Base-by-base conservation (phyloP, 345 rosid species). In the Anastatica hierochuntica region DNA sequence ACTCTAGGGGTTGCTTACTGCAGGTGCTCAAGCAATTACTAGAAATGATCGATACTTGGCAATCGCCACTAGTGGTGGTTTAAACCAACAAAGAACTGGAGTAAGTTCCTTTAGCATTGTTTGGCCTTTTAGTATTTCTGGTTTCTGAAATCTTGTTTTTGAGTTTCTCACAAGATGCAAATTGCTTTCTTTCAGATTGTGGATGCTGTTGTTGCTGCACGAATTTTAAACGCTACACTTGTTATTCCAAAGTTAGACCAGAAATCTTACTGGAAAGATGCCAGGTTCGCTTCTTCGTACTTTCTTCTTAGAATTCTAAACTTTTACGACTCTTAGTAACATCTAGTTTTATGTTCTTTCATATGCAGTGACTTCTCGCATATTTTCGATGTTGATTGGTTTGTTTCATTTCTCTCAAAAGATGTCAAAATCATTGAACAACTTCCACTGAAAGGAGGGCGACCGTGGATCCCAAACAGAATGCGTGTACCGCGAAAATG, bases 401-500 rank as follows among this genome's bases (percentile, higher is more conserved):
- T 85, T 62, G 77, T 88, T 54, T 76, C 85, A 60, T 76, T 66
- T 69, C 79, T 94, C 52, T 67, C 84, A 64, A 85, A 88, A 59
- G 97, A 94, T 68, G 89, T 94, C 54, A 85, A 77, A 76, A 85
- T 94, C 51, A 67, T 94, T 72, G 87, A 83, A 76, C 73, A 73
- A 33, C 88, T 88, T 12, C 99, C 99, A 45, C 70, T 40, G 63
- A 92, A 70, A 63, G 65, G 79, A 67, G 85, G 97, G 23, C 74
- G 49, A 73, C 49, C 67, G 12, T 77, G 85, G 94, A 69, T 46
- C 40, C 68, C 78, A 2, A 74, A 63, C 18, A 64, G 60, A 40
- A 94, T 88, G 99, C 95, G 95, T 60, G 95, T 94, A 63, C 95
- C 97, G 2, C 72, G 97, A 72, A 94, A 88, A 70, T 94, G 99